Evolutionary conservation across 192 early-diverging fungal genomes (phyloP).

Genomic region (Dissophora ornata): DNA sequence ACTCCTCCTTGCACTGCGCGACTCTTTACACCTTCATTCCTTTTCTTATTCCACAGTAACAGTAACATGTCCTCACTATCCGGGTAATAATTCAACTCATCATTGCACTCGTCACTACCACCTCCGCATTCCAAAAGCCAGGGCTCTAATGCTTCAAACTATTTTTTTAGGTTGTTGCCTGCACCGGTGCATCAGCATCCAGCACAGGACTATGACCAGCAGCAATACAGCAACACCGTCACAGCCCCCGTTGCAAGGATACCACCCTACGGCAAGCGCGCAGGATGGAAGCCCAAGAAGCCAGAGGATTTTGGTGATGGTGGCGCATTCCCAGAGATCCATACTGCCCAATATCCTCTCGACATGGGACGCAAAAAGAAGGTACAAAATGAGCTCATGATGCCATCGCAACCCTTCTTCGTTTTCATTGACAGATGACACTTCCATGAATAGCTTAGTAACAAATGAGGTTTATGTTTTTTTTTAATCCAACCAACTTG

Average conservation of each 20-base stretch:
- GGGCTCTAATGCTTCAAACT: neutral
- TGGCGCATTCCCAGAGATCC: slow-evolving; percentile 96
- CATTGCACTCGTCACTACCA: neutral
- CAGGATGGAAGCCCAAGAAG: slow-evolving; percentile 82
- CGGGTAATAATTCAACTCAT: slow-evolving; percentile 8
- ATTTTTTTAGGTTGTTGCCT: slow-evolving; percentile 31
- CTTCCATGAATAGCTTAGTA: too few species aligned
- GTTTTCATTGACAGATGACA: too few species aligned
- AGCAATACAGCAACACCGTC: slow-evolving; percentile 21
- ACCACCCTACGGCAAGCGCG: slow-evolving; percentile 86
- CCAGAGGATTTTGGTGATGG: slow-evolving; percentile 95
- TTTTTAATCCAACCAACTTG: neutral
- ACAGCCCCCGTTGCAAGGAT: slow-evolving; percentile 35
- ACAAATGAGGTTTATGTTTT: neutral
- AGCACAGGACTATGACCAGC: slow-evolving; percentile 37
- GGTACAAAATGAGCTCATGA: slow-evolving; percentile 2
- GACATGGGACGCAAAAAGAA: slow-evolving; percentile 90
- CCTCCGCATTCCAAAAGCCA: neutral
- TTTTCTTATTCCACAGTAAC: neutral
- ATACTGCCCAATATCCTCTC: slow-evolving; percentile 91
- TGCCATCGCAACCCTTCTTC: too few species aligned
- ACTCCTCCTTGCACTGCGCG: neutral
- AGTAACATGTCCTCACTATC: slow-evolving; percentile 30
- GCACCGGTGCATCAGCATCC: slow-evolving; percentile 48
- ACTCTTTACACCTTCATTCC: neutral